Evolutionary conservation across 192 early-diverging fungal species (phyloP).

Genomic region (Coemansia sp.): DNA sequence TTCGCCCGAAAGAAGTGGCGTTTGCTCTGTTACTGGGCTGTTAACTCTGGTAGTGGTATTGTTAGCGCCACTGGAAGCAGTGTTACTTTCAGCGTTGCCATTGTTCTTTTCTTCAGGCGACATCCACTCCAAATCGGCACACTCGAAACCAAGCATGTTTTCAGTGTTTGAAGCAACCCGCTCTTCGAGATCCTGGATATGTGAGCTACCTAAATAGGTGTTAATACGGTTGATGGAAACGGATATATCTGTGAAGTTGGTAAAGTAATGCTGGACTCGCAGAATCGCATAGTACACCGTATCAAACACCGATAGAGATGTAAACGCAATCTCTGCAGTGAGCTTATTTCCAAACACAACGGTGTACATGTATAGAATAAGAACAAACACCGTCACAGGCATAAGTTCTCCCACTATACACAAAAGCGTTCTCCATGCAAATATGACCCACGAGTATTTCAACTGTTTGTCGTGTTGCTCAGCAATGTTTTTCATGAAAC

Average conservation of each 20-base stretch:
- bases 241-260: constrained; percentile 57
- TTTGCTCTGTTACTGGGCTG: constrained; percentile 3
- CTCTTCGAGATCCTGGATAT: constrained; percentile 58
- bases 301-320: constrained; percentile 68
- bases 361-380: constrained; percentile 62
- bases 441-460: constrained; percentile 50
- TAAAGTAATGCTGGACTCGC: constrained; percentile 58
- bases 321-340: constrained; percentile 68
- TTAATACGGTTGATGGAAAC: constrained; percentile 70
- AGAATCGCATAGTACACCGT: constrained; percentile 63
- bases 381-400: constrained; percentile 62
- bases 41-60: no score
- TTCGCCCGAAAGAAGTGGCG: constrained; percentile 9
- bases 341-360: constrained; percentile 58
- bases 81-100: no score
- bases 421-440: constrained; percentile 55
- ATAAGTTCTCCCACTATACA: constrained; percentile 55
- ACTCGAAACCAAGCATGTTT: constrained; percentile 20
- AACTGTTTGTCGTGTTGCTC: constrained; percentile 65
- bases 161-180: constrained; percentile 9
- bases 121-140: constrained; percentile 41
- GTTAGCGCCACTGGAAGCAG: no score
- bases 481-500: constrained; percentile 69
- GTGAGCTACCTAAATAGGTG: constrained; percentile 69
- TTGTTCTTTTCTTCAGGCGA: not conserved